phyloP scores from a whole-genome alignment of 2,329 filamentous ascomycete genomes.

The Ustulina deusta region DNA sequence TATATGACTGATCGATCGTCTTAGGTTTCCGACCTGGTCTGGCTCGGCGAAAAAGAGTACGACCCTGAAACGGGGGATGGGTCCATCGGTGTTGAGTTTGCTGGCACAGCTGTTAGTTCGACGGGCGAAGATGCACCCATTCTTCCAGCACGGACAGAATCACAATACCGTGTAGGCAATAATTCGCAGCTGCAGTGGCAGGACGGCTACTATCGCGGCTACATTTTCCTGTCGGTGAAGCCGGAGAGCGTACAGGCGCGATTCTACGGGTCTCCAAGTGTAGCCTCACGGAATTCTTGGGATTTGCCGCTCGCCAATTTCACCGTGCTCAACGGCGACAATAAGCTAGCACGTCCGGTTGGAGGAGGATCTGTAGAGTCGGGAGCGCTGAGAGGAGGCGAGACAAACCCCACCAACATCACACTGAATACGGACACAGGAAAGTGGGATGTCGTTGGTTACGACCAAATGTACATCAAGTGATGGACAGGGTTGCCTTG shows the following conservation, averaged over 20 bases:
- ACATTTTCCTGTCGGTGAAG: slow-evolving; percentile 73
- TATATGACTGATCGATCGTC: slow-evolving; percentile 25
- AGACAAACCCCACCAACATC: slow-evolving; percentile 63
- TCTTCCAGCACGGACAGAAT: slow-evolving; percentile 60
- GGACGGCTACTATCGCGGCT: slow-evolving; percentile 79
- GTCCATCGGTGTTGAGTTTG: slow-evolving; percentile 72
- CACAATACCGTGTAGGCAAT: slow-evolving; percentile 44
- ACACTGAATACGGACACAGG: slow-evolving; percentile 55
- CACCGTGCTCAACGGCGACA: slow-evolving; percentile 72
- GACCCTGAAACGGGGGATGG: slow-evolving; percentile 65
- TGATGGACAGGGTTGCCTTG: slow-evolving; percentile 3
- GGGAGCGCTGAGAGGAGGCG: slow-evolving; percentile 65
- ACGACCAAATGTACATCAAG: slow-evolving; percentile 49
- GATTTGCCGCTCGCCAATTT: slow-evolving; percentile 78
- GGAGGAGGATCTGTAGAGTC: slow-evolving; percentile 61
- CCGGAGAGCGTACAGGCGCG: slow-evolving; percentile 69
- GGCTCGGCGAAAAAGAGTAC: slow-evolving; percentile 67
- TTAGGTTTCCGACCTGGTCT: slow-evolving; percentile 64
- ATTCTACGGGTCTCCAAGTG: slow-evolving; percentile 72
- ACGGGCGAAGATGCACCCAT: slow-evolving; percentile 70
- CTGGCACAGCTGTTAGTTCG: slow-evolving; percentile 74
- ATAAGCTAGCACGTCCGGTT: slow-evolving; percentile 62
- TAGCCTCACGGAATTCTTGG: slow-evolving; percentile 69
- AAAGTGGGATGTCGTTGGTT: slow-evolving; percentile 49
- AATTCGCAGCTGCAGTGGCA: slow-evolving; percentile 79